These are phyloP conservation scores for Phanerochaete carnosa DNA, from an alignment of 768 basidiomycete species.

Conservation along the genomic window DNA sequence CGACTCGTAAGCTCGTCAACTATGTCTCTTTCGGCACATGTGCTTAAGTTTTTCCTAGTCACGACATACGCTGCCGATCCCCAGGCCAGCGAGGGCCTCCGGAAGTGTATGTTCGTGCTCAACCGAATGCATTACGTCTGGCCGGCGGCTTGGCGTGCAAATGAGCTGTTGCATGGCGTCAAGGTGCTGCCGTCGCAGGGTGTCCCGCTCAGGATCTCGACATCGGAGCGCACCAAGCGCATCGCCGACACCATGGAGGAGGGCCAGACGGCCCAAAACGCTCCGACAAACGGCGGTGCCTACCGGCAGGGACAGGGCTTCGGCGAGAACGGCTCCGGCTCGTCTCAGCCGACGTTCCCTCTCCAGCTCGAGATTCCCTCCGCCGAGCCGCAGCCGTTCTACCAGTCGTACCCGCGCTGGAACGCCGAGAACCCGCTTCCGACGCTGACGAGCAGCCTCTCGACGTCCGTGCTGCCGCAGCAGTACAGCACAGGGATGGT, in stretches of 20 bases:
- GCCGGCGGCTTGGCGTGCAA: conserved; percentile 74
- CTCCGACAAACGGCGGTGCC: conserved; percentile 5
- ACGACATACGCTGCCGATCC: conserved; percentile 64
- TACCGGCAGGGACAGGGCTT: conserved; percentile 18
- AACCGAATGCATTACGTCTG: conserved; percentile 65
- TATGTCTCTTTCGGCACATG: background rate
- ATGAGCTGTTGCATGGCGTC: conserved; percentile 67
- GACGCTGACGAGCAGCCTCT: conserved; percentile 46
- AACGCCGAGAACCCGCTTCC: conserved; percentile 20
- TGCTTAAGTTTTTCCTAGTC: conserved; percentile 35
- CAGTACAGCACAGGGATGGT: conserved; percentile 71
- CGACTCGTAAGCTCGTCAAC: conserved; percentile 49
- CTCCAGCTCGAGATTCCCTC: conserved; percentile 12
- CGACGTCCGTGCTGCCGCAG: conserved; percentile 73
- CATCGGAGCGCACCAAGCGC: conserved; percentile 48
- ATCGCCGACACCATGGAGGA: conserved; percentile 41
- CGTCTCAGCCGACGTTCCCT: conserved; percentile 11
- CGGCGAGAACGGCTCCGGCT: background rate
- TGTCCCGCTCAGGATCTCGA: background rate
- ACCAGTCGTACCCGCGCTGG: conserved; percentile 47
- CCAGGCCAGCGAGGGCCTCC: conserved; percentile 61
- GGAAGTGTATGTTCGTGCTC: conserved; percentile 65
- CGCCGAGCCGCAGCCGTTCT: conserved; percentile 20
- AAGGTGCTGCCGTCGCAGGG: conserved; percentile 31
- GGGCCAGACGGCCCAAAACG: conserved; percentile 13